Evolutionary conservation across 108 stramenopile species (phyloP).

Genomic region (Pelagomonas calceolata): DNA sequence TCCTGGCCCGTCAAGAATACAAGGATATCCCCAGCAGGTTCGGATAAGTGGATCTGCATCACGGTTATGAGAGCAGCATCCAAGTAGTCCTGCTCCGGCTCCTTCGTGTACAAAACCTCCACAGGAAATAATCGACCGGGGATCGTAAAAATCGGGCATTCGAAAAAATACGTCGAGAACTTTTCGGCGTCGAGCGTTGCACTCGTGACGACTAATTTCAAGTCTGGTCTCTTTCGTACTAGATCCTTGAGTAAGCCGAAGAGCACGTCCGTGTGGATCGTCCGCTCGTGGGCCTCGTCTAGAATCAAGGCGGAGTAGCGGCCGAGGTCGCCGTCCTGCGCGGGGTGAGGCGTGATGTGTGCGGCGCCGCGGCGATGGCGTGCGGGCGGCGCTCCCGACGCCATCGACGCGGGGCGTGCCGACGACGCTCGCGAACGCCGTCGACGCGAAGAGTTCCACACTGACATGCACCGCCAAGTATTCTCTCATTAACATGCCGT

Average conservation of each 20-base stretch:
- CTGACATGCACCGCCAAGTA: too few relatives aligned
- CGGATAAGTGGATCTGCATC: slow-evolving; percentile 94
- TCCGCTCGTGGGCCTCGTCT: slow-evolving; percentile 98
- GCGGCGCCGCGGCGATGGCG: too few relatives aligned
- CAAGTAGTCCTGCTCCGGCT: slow-evolving; percentile 90
- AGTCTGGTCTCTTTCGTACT: slow-evolving; percentile 66
- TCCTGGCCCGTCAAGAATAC: slow-evolving; percentile 96
- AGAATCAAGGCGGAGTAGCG: slow-evolving; percentile 78
- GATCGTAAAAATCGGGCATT: slow-evolving; percentile 92
- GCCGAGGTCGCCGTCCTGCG: slow-evolving; percentile 76
- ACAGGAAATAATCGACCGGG: slow-evolving; percentile 94
- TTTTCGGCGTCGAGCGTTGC: slow-evolving; percentile 96
- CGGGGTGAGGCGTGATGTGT: slow-evolving; percentile 74
- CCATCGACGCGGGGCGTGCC: too few relatives aligned
- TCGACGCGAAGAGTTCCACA: too few relatives aligned
- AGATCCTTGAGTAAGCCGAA: slow-evolving; percentile 93
- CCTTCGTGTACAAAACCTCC: slow-evolving; percentile 91
- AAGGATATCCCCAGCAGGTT: slow-evolving; percentile 92
- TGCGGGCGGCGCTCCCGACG: too few relatives aligned
- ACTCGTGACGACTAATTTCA: slow-evolving; percentile 87
- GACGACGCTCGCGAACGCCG: too few relatives aligned
- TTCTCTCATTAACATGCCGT: slow-evolving; percentile 95
- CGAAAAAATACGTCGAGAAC: slow-evolving; percentile 87
- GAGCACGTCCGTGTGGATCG: slow-evolving; percentile 93
- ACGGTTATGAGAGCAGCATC: slow-evolving; percentile 90